Base-by-base conservation (phyloP, 164 flowering plant species). In the Vitis rupestris region DNA sequence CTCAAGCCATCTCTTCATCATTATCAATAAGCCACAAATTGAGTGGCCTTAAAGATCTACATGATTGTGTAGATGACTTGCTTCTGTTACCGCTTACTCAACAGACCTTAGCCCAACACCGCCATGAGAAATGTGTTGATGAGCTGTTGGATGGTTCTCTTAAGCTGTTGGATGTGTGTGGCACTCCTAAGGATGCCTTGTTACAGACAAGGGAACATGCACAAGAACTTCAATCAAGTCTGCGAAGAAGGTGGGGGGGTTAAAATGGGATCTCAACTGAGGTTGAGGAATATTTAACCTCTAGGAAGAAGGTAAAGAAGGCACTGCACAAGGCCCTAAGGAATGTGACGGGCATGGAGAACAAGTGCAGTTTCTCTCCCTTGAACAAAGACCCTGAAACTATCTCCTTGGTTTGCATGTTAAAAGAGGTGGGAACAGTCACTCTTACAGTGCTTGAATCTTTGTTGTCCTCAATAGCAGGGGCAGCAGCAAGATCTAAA, bases 141-240 rank as follows among this genome's bases (percentile, higher is more conserved):
- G 70, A 76, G 53, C 47, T 78, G 16, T 55, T 85, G 52, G 84
- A 80, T 59, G 82, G 79, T 50, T 79, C 84, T 47, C 67, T 81
- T 2, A 72, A 70, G 66, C 66, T 84, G 57, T 69, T 84, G 64
- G 85, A 84, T 70, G 50, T 81, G 0, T 81, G 84, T 55, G 64
- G 68, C 50, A 63, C 54, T 29, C 61, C 75, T 13, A 77, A 67
- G 66, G 82, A 85, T 59, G 68, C 71, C 16, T n/a, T 79, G 19
- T 9, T 48, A 8, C 81, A 74, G 9, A 71, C 54, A 1, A 85
- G 77, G 66, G 80, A 79, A 52, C 19, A 66, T 29, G 19, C 63
- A 1, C 81, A 72, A 23, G 75, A 73, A 8, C 70, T 85, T 63
- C 76, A 76, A 69, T 85, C 86, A 7, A 57, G 57, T 14, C 48